Evolutionary conservation across 164 flowering plant species (phyloP), one percentile per base, ranked within the genome.

Genomic region (Macadamia integrifolia): DNA sequence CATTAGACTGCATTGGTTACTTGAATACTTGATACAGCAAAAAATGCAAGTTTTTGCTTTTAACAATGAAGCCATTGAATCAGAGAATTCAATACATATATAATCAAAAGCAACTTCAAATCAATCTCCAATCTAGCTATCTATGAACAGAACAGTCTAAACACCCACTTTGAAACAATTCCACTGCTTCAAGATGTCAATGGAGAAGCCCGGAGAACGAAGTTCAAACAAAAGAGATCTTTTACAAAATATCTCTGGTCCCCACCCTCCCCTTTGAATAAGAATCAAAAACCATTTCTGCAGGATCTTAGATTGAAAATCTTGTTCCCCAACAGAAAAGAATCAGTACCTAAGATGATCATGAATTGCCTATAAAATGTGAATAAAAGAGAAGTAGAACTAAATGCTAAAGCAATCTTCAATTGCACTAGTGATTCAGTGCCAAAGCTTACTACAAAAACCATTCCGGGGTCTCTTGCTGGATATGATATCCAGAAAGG

Each of bases 401-500:
- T 35, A 35, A 35, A 35, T 35, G 5, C 40, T 5, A 35, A 35
- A 35, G 40, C 40, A 35, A 35, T 35, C 40, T 2, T 35, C 44
- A 29, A 46, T 44, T 35, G 40, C 40, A 9, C 31, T 65, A 66
- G 31, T 66, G 57, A 53, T 43, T 79, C 80, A 85, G 70, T 84
- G 89, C 88, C 86, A 83, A 63, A 85, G 85, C 79, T 84, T 83
- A 75, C 84, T 80, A 42, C 88, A 86, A 81, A 85, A 86, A 69
- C 97, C 91, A 59, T 83, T 84, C 55, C 84, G 76, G 1, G 83
- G 86, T 80, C 80, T 83, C 83, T 92, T 92, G 84, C 71, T 69
- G 53, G 92, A 84, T 64, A 90, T 67, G 29, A 89, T 85, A 44
- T 92, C 98, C 18, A 85, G 79, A 76, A 94, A 94, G 0, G 99